Evolutionary conservation across 2,329 filamentous ascomycete species (phyloP), one percentile per base, ranked within the genome.

Genomic region (Parastagonospora avenae): DNA sequence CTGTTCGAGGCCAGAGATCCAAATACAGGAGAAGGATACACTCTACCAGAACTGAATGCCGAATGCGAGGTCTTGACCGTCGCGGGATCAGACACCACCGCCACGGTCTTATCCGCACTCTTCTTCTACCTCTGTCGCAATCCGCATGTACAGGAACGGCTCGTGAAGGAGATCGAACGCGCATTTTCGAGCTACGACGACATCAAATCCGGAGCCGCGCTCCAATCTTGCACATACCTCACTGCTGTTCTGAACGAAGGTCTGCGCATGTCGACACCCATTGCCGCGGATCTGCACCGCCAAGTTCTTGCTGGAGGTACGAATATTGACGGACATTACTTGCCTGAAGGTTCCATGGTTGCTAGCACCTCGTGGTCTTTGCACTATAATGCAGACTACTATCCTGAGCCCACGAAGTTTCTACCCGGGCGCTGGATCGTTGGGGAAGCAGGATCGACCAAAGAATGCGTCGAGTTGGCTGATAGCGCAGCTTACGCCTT

Each of bases 1-100:
- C 66, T 76, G 4, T 65, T 75, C 49, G 64, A 75, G 42, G 71
- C 76, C 43, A 65, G 71, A 50, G 70, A 80, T 60, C 71, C 73
- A 3, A 62, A 76, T 54, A 74, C 74, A 4, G 66, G 72, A 49
- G 52, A 72, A 48, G 64, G 72, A 43, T 67, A 74, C 57, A 54
- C 66, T 48, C 46, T 66, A 48, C 57, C 66, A 27, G 77, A 79
- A 43, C 52, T 79, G n/a, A 75, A 69, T 55, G 61, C 47, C 5
- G 63, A 66, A 45, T 57, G 52, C 15, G 59, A 61, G 37, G 15
- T 66, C 11, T 30, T 66, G 29, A 65, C 53, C 8, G 62, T 66
- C 14, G 63, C 62, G n/a, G 63, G 62, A 6, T 60, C 59, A 2
- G 63, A 67, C 30, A 66, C 62, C 1, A 66, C 60, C 1, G 50